Evolutionary conservation across 768 basidiomycete genomes (phyloP), one percentile per base, ranked within the genome.

Genomic region (Cystofilobasidium macerans): DNA sequence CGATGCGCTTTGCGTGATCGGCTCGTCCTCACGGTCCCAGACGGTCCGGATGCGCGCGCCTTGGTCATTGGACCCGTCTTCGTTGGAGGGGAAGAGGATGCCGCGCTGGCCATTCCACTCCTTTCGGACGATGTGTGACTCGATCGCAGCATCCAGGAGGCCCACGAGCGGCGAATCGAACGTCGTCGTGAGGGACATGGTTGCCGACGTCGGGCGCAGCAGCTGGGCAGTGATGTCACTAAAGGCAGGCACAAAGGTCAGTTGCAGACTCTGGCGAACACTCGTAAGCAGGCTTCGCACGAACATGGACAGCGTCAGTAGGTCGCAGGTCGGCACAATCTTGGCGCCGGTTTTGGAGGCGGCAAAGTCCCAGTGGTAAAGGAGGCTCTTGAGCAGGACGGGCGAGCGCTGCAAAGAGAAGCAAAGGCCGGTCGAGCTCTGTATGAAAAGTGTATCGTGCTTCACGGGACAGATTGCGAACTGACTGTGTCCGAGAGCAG

Each of bases 151-250:
- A 24, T 36, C 38, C 9, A 42, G 22, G 18, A 60, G 38, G 33
- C 35, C 22, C 16, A 45, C 26, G 14, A 45, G 14, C 5, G 28
- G 26, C 9, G 58, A 42, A 16, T 43, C 20, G 58, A 60, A 28
- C 12, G 38, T 43, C 13, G 58, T 60, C 38, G 35, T 60, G 58
- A 60, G 35, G 1, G 58, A 40, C 22, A 26, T 38, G 13, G 58
- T 60, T 2, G 58, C 13, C 36, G 26, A 26, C 38, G 58, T 26
- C 9, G 58, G 58, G 28, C 20, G 13, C 11, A 60, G 36, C 18
- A 45, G 24, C 4, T 8, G 24, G 1, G 58, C 30, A 2, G 58
- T 60, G 58, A 60, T 40, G 43, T 60, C 58, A 42, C 58, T 60
- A 26, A 9, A 30, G 38, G 9, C 24, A 40, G 12, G 57, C 9